phyloP scores from a whole-genome alignment of 495 filamentous ascomycete species.

The Astrothelium subdiscretum region DNA sequence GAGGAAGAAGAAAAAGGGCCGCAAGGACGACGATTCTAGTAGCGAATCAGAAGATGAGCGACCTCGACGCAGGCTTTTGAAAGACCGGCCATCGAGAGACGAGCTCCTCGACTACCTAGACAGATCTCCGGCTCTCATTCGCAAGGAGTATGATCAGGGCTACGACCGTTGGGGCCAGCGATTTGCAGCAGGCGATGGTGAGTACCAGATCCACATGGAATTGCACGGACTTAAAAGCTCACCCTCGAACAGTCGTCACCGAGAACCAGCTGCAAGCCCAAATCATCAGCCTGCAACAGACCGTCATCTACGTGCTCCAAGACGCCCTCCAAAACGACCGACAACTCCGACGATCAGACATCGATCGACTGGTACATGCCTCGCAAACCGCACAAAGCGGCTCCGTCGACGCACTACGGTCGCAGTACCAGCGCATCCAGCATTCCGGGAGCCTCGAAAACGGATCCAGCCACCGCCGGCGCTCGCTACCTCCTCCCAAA shows the following conservation, averaged over 20 bases:
- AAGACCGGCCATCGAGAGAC: neutral
- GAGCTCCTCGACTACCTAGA: neutral
- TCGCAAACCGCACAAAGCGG: conserved; percentile 22
- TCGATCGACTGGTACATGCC: conserved; percentile 18
- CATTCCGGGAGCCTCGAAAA: neutral
- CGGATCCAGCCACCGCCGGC: neutral
- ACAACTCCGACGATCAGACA: conserved; percentile 14
- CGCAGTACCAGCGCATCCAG: conserved; percentile 17
- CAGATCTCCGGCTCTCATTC: conserved; percentile 18
- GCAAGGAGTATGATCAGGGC: conserved; percentile 20
- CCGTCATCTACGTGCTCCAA: conserved; percentile 26
- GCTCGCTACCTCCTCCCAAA: conserved; percentile 1
- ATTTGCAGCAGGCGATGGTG: conserved; percentile 23
- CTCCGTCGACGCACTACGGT: conserved; percentile 19
- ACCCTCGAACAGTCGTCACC: conserved; percentile 12
- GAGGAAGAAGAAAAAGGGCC: conserved; percentile 11
- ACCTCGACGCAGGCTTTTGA: conserved; percentile 7
- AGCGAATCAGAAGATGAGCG: conserved; percentile 2
- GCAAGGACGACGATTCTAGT: conserved; percentile 1
- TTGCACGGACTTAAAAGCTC: neutral
- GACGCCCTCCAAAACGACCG: conserved; percentile 23
- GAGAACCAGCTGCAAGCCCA: conserved; percentile 27
- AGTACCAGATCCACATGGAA: neutral
- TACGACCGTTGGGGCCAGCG: conserved; percentile 18
- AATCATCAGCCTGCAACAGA: conserved; percentile 26